Conservation (phyloP, 1,284 basidiomycete genomes). For the Leccinum subrobustum region DNA sequence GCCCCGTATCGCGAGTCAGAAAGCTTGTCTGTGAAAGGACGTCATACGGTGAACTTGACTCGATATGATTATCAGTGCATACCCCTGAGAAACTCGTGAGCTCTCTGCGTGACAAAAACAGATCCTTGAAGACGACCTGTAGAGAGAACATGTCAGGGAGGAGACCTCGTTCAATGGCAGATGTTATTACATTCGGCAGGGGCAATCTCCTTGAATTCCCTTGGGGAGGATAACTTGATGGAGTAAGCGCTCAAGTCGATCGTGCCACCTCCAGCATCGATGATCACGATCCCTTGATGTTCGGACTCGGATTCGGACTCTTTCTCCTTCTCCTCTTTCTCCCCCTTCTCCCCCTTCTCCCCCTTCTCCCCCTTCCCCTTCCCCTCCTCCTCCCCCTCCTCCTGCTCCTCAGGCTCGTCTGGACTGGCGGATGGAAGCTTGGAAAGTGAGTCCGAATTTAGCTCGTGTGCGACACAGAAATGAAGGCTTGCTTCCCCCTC, state of each 20-base stretch:
- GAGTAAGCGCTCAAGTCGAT: constrained; percentile 55
- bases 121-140: constrained; percentile 37
- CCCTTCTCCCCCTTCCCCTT: no score
- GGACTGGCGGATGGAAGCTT: constrained; percentile 8
- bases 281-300: constrained; percentile 45
- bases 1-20: constrained; percentile 28
- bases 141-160: neutral
- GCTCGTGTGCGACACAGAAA: constrained; percentile 40
- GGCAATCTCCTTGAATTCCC: constrained; percentile 38
- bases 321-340: neutral
- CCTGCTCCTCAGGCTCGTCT: constrained; percentile 15
- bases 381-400: constrained; percentile 3
- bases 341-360: no score
- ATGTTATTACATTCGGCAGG: constrained; percentile 38
- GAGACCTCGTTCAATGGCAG: rapidly evolving
- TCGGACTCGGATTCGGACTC: constrained; percentile 4
- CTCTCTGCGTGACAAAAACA: constrained; percentile 43
- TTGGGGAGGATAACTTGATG: constrained; percentile 27
- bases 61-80: neutral
- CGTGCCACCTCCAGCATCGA: constrained; percentile 55
- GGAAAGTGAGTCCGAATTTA: constrained; percentile 30
- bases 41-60: neutral
- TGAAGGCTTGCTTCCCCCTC: constrained; percentile 36
- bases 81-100: constrained; percentile 37
- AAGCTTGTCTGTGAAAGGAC: constrained; percentile 31